phyloP scores from a whole-genome alignment of 2,329 filamentous ascomycete species.

The Pseudogymnoascus sp. region DNA sequence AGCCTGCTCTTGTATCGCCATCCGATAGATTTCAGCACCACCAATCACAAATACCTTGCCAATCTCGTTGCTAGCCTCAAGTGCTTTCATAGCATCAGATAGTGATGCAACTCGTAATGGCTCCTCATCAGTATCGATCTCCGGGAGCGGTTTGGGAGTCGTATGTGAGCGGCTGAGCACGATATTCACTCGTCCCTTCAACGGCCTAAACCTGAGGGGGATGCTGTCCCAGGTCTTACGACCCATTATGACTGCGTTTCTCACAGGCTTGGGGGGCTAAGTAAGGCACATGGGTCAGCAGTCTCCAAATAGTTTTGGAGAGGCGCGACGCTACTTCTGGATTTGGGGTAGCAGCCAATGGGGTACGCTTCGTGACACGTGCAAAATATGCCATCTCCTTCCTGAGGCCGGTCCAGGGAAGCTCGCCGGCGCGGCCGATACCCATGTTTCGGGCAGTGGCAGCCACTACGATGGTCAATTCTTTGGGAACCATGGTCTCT shows the following conservation, averaged over 20 bases:
- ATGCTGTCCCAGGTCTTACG: constrained; percentile 95
- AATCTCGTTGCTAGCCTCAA: constrained; percentile 15
- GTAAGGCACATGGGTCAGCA: neutral
- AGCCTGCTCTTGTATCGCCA: constrained; percentile 52
- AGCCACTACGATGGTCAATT: constrained; percentile 88
- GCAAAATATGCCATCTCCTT: constrained; percentile 95
- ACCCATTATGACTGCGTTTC: constrained; percentile 89
- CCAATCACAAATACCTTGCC: constrained; percentile 71
- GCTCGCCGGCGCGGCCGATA: constrained; percentile 67
- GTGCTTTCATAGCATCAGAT: constrained; percentile 42
- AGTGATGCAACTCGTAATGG: constrained; percentile 51
- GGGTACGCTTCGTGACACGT: constrained; percentile 67
- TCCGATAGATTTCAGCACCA: constrained; percentile 74
- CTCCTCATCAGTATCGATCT: constrained; percentile 27
- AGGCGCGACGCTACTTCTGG: neutral
- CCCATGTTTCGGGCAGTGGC: constrained; percentile 77
- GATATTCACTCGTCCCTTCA: constrained; percentile 73
- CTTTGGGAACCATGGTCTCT: constrained; percentile 25
- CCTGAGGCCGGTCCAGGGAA: constrained; percentile 84
- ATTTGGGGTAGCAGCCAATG: constrained; percentile 27
- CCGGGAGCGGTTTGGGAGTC: constrained; percentile 11
- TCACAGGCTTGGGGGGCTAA: constrained; percentile 20
- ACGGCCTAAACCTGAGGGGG: constrained; percentile 65
- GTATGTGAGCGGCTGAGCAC: constrained; percentile 56
- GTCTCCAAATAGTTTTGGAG: constrained; percentile 9